A percentile compares a stretch with the other conserved stretches of the same genome.
phyloP scores from a whole-genome alignment of 768 basidiomycete genomes.

The Lactarius deliciosus region DNA sequence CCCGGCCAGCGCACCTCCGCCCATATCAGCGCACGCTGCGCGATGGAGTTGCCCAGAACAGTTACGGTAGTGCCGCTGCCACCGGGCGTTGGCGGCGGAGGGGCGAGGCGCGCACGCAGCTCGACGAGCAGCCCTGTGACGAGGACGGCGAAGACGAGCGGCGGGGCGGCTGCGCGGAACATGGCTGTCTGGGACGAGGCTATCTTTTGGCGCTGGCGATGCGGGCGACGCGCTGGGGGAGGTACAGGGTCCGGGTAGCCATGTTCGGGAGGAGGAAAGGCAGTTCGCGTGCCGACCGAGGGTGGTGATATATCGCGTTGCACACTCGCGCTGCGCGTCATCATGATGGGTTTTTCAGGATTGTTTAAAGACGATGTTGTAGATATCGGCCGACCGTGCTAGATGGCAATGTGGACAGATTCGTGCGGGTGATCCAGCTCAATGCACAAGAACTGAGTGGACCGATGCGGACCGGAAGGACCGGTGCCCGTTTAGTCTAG shows the following conservation, averaged over 20 bases:
- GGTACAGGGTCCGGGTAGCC: background rate
- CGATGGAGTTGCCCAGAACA: background rate
- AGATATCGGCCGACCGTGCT: no score
- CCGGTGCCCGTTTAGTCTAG: no score
- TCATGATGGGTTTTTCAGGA: background rate
- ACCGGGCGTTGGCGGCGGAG: constrained; percentile 1
- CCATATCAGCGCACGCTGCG: constrained; percentile 22
- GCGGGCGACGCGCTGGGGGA: background rate
- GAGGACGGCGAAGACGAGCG: constrained; percentile 13
- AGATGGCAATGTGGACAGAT: no score
- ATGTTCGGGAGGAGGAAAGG: background rate
- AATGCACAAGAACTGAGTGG: no score
- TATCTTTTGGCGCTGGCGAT: background rate
- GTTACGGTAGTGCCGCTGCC: background rate
- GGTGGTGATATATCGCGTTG: background rate
- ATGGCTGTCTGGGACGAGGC: background rate
- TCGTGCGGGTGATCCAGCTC: no score
- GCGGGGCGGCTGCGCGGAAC: constrained; percentile 15
- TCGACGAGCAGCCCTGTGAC: constrained; percentile 17
- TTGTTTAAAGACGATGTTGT: no score
- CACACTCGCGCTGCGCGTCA: no score
- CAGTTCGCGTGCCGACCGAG: no score
- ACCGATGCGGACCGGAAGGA: no score
- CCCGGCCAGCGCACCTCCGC: constrained; percentile 22
- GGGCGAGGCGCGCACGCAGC: constrained; percentile 12